phyloP scores from a whole-genome alignment of 2,329 filamentous ascomycete genomes.

The Gliomastix tumulicola region DNA sequence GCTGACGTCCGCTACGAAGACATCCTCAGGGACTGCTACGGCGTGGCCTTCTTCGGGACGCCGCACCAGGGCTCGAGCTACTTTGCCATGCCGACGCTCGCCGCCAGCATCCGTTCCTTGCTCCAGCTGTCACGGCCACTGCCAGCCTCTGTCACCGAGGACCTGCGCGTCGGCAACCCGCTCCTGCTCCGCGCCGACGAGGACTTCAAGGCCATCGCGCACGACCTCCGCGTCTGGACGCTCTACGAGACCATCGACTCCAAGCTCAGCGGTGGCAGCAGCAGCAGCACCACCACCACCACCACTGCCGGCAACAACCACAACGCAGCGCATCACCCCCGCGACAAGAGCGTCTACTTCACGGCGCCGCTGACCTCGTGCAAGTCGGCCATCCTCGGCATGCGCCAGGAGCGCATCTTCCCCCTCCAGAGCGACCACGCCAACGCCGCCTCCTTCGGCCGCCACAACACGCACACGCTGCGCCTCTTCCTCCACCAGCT shows the following conservation, averaged over 20 bases:
- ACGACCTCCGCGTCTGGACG: slow-evolving; percentile 54
- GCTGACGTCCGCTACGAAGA: slow-evolving; percentile 26
- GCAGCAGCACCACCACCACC: slow-evolving; percentile 13
- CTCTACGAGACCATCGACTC: slow-evolving; percentile 59
- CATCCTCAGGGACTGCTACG: slow-evolving; percentile 50
- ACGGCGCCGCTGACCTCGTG: slow-evolving; percentile 52
- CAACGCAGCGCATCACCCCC: not conserved
- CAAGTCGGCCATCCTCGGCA: slow-evolving; percentile 44
- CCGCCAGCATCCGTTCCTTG: slow-evolving; percentile 43
- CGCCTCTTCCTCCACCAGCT: slow-evolving; percentile 28
- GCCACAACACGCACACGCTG: slow-evolving; percentile 40
- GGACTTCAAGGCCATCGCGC: slow-evolving; percentile 47
- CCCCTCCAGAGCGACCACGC: slow-evolving; percentile 48
- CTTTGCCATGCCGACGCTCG: slow-evolving; percentile 50
- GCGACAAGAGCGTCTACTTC: slow-evolving; percentile 39
- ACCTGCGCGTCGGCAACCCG: slow-evolving; percentile 43
- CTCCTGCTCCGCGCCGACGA: slow-evolving; percentile 42
- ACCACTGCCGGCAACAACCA: too few relatives aligned
- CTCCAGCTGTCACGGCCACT: slow-evolving; percentile 44
- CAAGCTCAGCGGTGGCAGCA: slow-evolving; percentile 36
- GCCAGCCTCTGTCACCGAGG: slow-evolving; percentile 39
- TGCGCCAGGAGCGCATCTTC: slow-evolving; percentile 43
- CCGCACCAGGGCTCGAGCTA: slow-evolving; percentile 59
- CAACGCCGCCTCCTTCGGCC: slow-evolving; percentile 46
- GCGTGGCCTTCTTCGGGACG: slow-evolving; percentile 53